Conservation (phyloP, 1,284 basidiomycete species). For the Leccinum solheimii region DNA sequence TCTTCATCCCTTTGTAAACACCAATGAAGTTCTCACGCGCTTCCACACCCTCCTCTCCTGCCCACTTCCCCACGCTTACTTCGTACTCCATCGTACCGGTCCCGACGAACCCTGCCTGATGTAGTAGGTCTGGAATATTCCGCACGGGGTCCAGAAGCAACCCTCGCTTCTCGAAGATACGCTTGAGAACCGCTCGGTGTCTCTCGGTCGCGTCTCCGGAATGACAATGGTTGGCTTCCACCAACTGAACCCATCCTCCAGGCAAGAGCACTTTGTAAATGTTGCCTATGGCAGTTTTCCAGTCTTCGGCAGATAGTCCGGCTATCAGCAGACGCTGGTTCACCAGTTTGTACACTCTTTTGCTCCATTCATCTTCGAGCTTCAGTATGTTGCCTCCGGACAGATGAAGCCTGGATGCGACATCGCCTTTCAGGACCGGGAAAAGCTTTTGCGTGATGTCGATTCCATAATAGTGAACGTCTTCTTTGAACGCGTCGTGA, state of each 20-base stretch:
- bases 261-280: neutral
- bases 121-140: neutral
- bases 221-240: neutral
- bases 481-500: neutral
- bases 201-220: neutral
- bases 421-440: neutral
- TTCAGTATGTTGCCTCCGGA: neutral
- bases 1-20: slow-evolving; percentile 4
- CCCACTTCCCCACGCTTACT: slow-evolving; percentile 5
- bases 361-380: neutral
- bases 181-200: neutral
- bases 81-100: neutral
- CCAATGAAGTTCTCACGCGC: slow-evolving; percentile 7
- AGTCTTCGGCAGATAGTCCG: neutral
- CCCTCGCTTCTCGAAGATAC: neutral
- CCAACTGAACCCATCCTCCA: neutral
- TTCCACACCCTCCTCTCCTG: slow-evolving; percentile 3
- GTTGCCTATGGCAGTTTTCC: neutral
- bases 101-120: neutral
- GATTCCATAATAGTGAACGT: neutral
- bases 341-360: neutral
- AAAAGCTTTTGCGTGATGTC: neutral
- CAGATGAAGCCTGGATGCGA: neutral
- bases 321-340: neutral
- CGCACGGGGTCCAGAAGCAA: neutral